Evolutionary conservation across 768 basidiomycete species (phyloP).

Genomic region (Boletus fagicola): DNA sequence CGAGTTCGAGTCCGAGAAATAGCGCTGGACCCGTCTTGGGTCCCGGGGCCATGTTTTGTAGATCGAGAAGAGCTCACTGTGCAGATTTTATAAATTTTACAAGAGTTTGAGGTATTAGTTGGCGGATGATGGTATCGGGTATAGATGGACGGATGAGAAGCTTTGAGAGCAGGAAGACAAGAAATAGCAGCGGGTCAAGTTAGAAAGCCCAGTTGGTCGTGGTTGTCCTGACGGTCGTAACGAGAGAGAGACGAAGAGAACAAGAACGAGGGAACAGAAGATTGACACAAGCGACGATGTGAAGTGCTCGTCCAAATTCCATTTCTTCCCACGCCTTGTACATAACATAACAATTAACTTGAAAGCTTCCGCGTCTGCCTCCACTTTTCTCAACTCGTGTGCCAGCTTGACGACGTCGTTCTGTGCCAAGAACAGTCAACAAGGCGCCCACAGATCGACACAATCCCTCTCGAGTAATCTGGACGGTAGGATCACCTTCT

Average conservation of each 20-base stretch:
- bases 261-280: conserved; percentile 9
- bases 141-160: conserved; percentile 16
- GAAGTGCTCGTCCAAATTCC: conserved; percentile 15
- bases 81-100: conserved; percentile 5
- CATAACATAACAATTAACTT: conserved; percentile 4
- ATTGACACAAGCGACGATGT: conserved; percentile 10
- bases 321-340: conserved; percentile 31
- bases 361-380: not conserved
- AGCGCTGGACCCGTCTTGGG: conserved; percentile 48
- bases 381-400: conserved; percentile 47
- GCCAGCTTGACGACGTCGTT: conserved; percentile 53
- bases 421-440: conserved; percentile 20
- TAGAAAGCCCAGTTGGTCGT: conserved; percentile 10
- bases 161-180: conserved; percentile 15
- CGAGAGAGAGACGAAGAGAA: conserved; percentile 14
- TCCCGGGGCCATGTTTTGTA: conserved; percentile 32
- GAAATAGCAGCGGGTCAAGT: conserved; percentile 4
- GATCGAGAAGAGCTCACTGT: conserved; percentile 4
- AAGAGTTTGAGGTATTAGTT: conserved; percentile 15
- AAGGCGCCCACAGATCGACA: not conserved
- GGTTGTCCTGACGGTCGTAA: conserved; percentile 29
- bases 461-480: conserved; percentile 40
- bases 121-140: conserved; percentile 32
- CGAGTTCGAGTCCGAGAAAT: conserved; percentile 85
- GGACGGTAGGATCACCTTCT: conserved; percentile 49